Base-by-base conservation (phyloP, 495 filamentous ascomycete species). In the Diplogelasinospora grovesii region DNA sequence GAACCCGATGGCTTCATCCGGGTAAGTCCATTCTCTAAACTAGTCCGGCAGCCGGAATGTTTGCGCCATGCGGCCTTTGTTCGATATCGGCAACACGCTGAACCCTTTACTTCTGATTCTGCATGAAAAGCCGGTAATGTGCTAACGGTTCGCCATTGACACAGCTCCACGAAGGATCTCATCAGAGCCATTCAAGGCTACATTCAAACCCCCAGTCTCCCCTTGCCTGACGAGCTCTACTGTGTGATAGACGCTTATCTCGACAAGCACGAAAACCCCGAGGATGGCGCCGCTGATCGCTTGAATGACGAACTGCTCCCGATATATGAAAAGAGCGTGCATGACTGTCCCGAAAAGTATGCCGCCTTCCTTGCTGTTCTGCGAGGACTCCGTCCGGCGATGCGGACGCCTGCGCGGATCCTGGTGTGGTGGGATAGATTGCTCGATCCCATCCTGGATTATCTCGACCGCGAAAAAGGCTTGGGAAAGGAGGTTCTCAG, bases 381-480 rank as follows among this genome's bases (percentile, higher is more conserved):
- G 22, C 66, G 71, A 11, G 64, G 66, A 24, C 64, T 86, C 15
- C 72, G 73, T 15, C 82, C 80, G 4, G 67, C 68, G 4, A 66
- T 86, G 23, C 62, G 59, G 18, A 68, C 74, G 2, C 65, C 74
- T 3, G 68, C 60, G 13, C 68, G 70, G 39, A 53, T 78, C 23
- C 50, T 75, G 32, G 69, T 79, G 50, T 86, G 83, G 83, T 83
- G 81, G 74, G 73, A 79, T 9, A 66, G 71, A 50, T 63, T 83
- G 25, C 61, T 83, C 19, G 63, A 68, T 36, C 77, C 78, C 3
- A 71, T 76, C 1, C 56, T 86, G 32, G 70, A 75, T 37, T 57
- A 66, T 36, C 53, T 81, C 21, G 72, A 69, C 10, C 70, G 70
- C 35, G 74, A 80, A 52, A 77, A 75, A 49, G 70, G 68, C 15